Conservation (phyloP, 768 basidiomycete genomes). For the Pilatotrama ljubarskyi region DNA sequence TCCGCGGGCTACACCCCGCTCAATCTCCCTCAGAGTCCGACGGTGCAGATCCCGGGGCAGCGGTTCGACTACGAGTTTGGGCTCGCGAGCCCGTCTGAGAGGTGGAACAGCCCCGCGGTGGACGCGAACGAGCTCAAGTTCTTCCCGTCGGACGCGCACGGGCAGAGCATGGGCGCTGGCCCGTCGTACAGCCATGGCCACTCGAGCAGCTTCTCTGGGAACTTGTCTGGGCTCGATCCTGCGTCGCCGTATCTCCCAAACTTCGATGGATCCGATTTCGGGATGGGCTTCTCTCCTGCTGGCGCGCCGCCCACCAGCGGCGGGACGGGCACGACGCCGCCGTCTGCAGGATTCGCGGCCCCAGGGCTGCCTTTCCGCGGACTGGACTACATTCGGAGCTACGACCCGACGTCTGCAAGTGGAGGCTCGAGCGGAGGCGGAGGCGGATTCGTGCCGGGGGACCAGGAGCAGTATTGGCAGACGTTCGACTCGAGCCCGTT, state of each 20-base stretch:
- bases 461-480: constrained; percentile 49
- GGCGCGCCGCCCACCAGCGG: neutral
- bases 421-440: neutral
- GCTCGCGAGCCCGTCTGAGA: constrained; percentile 31
- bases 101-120: constrained; percentile 25
- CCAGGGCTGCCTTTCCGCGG: constrained; percentile 83
- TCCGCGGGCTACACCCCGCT: constrained; percentile 32
- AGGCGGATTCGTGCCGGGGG: constrained; percentile 20
- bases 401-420: constrained; percentile 43
- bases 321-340: constrained; percentile 23
- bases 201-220: constrained; percentile 17
- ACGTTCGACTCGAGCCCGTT: constrained; percentile 71
- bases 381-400: constrained; percentile 82
- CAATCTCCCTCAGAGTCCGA: constrained; percentile 47
- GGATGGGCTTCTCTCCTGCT: constrained; percentile 5
- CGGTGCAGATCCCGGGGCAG: constrained; percentile 48
- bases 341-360: constrained; percentile 51
- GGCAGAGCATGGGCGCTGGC: neutral
- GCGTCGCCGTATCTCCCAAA: constrained; percentile 9
- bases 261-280: constrained; percentile 13
- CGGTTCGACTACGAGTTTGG: constrained; percentile 52
- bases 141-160: constrained; percentile 23
- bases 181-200: constrained; percentile 6
- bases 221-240: constrained; percentile 13
- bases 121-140: constrained; percentile 26